Conservation (phyloP, 2,329 filamentous ascomycete genomes). For the Exophiala sp. region DNA sequence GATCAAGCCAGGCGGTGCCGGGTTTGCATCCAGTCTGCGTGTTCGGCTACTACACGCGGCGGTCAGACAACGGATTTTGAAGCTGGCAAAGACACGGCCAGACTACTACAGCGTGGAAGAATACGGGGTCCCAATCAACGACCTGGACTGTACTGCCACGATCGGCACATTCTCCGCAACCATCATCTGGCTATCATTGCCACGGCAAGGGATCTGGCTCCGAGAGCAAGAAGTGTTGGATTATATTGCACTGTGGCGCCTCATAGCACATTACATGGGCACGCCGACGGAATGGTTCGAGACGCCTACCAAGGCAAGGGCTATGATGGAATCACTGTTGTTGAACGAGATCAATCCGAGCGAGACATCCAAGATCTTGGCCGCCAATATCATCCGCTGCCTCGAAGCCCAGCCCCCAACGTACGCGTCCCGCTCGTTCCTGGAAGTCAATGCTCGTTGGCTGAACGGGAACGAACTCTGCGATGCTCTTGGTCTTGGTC, state of each 20-base stretch:
- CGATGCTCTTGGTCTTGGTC: conserved; percentile 54
- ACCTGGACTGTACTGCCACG: conserved; percentile 67
- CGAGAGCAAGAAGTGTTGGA: conserved; percentile 57
- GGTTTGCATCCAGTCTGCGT: conserved; percentile 58
- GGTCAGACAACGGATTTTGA: conserved; percentile 60
- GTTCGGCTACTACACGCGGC: conserved; percentile 65
- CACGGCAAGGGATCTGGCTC: conserved; percentile 65
- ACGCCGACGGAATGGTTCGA: conserved; percentile 58
- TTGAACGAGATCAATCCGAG: conserved; percentile 62
- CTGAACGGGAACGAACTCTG: conserved; percentile 62
- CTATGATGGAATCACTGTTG: conserved; percentile 62
- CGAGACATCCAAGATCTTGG: conserved; percentile 56
- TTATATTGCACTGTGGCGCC: conserved; percentile 70
- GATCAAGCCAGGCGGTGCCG: conserved; percentile 62
- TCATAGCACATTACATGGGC: conserved; percentile 66
- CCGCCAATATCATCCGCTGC: conserved; percentile 67
- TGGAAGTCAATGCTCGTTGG: conserved; percentile 62
- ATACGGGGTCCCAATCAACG: conserved; percentile 64
- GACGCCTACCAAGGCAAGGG: conserved; percentile 49
- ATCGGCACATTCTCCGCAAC: conserved; percentile 64
- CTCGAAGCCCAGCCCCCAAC: conserved; percentile 62
- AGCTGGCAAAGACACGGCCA: conserved; percentile 50
- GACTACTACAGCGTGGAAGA: conserved; percentile 57
- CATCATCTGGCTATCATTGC: conserved; percentile 62
- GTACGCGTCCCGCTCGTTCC: conserved; percentile 59